Evolutionary conservation across 345 rosid species (phyloP).

Genomic region (Dipteronia sinensis): DNA sequence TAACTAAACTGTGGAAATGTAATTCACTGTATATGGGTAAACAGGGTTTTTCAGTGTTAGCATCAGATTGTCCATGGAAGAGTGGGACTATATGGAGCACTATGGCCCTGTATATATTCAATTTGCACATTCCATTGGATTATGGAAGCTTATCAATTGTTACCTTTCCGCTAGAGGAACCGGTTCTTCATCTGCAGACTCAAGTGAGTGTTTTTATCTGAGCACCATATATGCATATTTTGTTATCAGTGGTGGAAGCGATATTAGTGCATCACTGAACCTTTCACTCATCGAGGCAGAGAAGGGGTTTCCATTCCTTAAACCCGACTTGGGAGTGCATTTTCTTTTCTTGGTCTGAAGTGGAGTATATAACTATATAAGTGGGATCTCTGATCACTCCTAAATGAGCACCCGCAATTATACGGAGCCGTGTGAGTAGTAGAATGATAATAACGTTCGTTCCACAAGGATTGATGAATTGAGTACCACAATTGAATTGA

Average conservation of each 20-base stretch:
- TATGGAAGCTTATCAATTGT: slow-evolving; percentile 76
- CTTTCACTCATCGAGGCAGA: background rate
- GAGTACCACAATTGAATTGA: no score
- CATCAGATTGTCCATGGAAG: slow-evolving; percentile 70
- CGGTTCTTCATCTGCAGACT: slow-evolving; percentile 75
- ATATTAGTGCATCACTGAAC: background rate
- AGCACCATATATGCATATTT: background rate
- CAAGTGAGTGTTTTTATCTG: slow-evolving; percentile 43
- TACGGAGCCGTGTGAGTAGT: no score
- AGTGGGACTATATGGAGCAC: slow-evolving; percentile 64
- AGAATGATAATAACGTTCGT: no score
- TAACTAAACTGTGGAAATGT: slow-evolving; percentile 15
- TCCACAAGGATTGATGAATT: no score
- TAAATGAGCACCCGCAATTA: no score
- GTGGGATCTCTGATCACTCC: no score
- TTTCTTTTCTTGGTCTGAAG: background rate
- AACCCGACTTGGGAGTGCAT: background rate
- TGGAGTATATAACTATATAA: no score
- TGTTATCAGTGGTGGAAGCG: background rate
- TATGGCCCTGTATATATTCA: slow-evolving; percentile 69
- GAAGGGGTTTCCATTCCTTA: background rate
- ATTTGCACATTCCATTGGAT: slow-evolving; percentile 81
- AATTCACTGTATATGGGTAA: slow-evolving; percentile 7
- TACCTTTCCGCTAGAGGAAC: slow-evolving; percentile 52
- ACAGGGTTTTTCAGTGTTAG: slow-evolving; percentile 59